A percentile compares a stretch with the other conserved stretches of the same genome.
Conservation (phyloP, 1,284 basidiomycete genomes). For the Mrakiaceae sp. region DNA sequence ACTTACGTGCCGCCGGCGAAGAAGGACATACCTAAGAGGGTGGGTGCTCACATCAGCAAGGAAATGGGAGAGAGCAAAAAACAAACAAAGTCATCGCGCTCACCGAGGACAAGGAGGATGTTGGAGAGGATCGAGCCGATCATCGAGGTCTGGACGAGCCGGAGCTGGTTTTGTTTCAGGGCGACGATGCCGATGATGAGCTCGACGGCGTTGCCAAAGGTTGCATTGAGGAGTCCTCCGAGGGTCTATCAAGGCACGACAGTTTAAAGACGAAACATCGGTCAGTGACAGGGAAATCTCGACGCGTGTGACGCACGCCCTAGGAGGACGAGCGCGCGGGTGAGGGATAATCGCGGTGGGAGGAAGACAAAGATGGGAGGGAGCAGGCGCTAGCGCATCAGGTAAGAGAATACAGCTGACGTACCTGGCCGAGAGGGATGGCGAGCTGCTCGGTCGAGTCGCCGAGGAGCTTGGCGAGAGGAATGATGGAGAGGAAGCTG, state of each 20-base stretch:
- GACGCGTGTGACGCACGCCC: too few relatives aligned
- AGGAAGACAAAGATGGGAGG: too few relatives aligned
- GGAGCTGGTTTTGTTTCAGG: slow-evolving; percentile 62
- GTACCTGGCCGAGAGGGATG: slow-evolving; percentile 52
- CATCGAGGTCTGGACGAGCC: slow-evolving; percentile 75
- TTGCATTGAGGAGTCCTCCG: slow-evolving; percentile 69
- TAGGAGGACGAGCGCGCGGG: too few relatives aligned
- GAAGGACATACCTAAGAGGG: not conserved
- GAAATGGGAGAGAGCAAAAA: not conserved
- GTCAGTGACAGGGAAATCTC: too few relatives aligned
- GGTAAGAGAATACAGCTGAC: too few relatives aligned
- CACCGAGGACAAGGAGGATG: slow-evolving; percentile 53
- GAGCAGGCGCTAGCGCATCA: too few relatives aligned
- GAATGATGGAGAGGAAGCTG: slow-evolving; percentile 14
- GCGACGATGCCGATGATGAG: slow-evolving; percentile 73
- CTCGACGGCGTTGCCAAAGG: slow-evolving; percentile 28
- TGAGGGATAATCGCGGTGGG: too few relatives aligned
- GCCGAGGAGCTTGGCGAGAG: slow-evolving; percentile 49
- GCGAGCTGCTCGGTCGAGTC: slow-evolving; percentile 81
- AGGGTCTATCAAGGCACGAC: slow-evolving; percentile 39
- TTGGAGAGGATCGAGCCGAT: slow-evolving; percentile 54
- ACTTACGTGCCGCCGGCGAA: slow-evolving; percentile 46
- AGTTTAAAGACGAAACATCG: too few relatives aligned
- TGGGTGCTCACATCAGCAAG: not conserved
- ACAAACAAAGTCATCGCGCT: too few relatives aligned